A percentile compares a stretch with the other conserved stretches of the same genome.
These are phyloP conservation scores for Salvia sclarea DNA, from an alignment of 305 asterid genomes.

Conservation along the genomic window DNA sequence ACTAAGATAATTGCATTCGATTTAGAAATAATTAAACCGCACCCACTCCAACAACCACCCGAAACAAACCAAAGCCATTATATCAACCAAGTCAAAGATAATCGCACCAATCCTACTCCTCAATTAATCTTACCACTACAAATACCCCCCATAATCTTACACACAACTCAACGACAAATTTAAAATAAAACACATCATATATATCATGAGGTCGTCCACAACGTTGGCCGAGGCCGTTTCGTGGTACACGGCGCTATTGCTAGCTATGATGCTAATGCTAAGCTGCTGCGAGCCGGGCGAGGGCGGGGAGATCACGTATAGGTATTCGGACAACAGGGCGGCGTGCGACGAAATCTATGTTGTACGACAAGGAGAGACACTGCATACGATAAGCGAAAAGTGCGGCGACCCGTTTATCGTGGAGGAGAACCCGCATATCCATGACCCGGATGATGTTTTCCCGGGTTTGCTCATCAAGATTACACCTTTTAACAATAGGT, in stretches of 20 bases:
- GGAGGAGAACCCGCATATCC: constrained; percentile 86
- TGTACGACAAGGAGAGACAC: constrained; percentile 81
- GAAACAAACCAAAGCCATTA: constrained; percentile 33
- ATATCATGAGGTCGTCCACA: constrained; percentile 33
- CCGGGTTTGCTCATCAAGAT: constrained; percentile 84
- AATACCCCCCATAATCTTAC: constrained; percentile 23
- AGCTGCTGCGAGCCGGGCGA: constrained; percentile 68
- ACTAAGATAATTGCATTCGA: neutral
- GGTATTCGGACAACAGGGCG: neutral
- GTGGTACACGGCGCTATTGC: constrained; percentile 57
- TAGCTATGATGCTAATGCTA: constrained; percentile 57
- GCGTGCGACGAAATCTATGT: constrained; percentile 76
- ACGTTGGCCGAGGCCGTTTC: constrained; percentile 60
- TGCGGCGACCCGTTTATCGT: constrained; percentile 85
- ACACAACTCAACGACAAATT: neutral
- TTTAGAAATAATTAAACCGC: neutral
- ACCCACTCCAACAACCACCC: constrained; percentile 58
- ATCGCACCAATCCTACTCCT: constrained; percentile 1
- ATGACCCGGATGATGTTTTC: constrained; percentile 88
- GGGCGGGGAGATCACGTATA: constrained; percentile 27
- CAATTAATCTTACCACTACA: constrained; percentile 25
- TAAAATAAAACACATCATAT: neutral
- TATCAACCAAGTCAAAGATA: constrained; percentile 24
- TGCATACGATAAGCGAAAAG: constrained; percentile 71
- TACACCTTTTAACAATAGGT: constrained; percentile 47